Evolutionary conservation across 1,139 yeast species (phyloP).

Genomic region (Diutina neorugosa): DNA sequence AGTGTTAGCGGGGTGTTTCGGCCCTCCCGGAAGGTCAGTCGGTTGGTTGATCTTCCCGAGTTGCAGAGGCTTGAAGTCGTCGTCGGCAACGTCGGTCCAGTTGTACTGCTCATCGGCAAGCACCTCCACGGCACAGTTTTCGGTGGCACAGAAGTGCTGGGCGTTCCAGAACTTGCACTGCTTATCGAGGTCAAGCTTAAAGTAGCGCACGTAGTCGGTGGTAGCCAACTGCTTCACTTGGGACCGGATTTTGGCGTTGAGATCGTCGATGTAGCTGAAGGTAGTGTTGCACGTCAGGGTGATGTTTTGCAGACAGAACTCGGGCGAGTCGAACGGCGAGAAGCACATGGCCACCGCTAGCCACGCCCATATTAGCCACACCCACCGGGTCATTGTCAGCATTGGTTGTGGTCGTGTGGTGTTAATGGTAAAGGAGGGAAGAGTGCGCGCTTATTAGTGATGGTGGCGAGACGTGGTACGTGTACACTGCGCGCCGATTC

Average conservation of each 20-base stretch:
- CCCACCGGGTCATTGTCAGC: background rate
- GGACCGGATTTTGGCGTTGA: constrained; percentile 31
- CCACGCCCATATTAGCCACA: background rate
- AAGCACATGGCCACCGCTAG: background rate
- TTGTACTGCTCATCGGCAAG: constrained; percentile 30
- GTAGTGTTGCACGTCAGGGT: constrained; percentile 38
- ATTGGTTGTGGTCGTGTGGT: background rate
- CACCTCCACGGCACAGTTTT: constrained; percentile 88
- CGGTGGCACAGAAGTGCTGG: constrained; percentile 79
- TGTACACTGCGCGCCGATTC: background rate
- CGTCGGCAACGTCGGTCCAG: constrained; percentile 46
- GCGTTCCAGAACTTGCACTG: constrained; percentile 85
- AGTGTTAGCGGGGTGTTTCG: constrained; percentile 14
- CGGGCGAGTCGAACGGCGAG: constrained; percentile 33
- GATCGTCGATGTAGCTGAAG: constrained; percentile 29
- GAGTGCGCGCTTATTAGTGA: background rate
- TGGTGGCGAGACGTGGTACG: background rate
- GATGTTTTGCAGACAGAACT: constrained; percentile 35
- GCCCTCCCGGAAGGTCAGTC: constrained; percentile 9
- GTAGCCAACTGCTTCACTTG: constrained; percentile 43
- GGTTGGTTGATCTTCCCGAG: constrained; percentile 38
- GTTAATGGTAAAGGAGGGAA: background rate
- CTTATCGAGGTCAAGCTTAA: constrained; percentile 74
- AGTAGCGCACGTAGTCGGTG: constrained; percentile 72
- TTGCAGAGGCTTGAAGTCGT: constrained; percentile 65